Conservation (phyloP, 257 asterid genomes). For the Thymus mandschuricus region DNA sequence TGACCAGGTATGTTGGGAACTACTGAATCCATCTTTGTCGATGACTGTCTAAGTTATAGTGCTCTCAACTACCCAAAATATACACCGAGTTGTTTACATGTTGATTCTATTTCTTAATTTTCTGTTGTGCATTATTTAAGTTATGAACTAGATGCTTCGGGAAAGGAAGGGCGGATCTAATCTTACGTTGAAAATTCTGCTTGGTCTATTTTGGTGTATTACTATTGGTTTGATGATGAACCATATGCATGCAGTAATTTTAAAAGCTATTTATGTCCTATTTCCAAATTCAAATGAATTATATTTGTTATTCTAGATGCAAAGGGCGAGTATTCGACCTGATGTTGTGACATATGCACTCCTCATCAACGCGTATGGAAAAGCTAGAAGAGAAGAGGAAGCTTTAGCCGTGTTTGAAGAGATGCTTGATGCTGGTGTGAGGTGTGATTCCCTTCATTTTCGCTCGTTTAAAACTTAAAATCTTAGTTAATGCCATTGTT, state of each 20-base stretch:
- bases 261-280: slow-evolving; percentile 5
- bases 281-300: slow-evolving; percentile 24
- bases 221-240: not conserved
- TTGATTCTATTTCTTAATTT: not conserved
- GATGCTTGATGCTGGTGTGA: slow-evolving; percentile 98
- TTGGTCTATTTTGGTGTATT: too few relatives aligned
- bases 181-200: too few relatives aligned
- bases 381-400: slow-evolving; percentile 99
- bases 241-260: not conserved
- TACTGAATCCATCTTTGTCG: not conserved
- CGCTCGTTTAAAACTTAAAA: not conserved
- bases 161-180: not conserved
- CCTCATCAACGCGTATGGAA: slow-evolving; percentile 87
- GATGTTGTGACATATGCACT: slow-evolving; percentile 96
- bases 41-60: not conserved
- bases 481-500: not conserved
- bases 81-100: not conserved
- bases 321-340: slow-evolving; percentile 70
- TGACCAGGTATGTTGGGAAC: slow-evolving; percentile 70
- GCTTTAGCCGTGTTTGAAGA: slow-evolving; percentile 96
- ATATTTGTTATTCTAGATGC: slow-evolving; percentile 65
- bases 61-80: not conserved
- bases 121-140: not conserved
- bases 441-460: slow-evolving; percentile 47
- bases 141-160: not conserved